phyloP scores from a whole-genome alignment of 148 eudicot genomes.

The Fagopyrum homotropicum region DNA sequence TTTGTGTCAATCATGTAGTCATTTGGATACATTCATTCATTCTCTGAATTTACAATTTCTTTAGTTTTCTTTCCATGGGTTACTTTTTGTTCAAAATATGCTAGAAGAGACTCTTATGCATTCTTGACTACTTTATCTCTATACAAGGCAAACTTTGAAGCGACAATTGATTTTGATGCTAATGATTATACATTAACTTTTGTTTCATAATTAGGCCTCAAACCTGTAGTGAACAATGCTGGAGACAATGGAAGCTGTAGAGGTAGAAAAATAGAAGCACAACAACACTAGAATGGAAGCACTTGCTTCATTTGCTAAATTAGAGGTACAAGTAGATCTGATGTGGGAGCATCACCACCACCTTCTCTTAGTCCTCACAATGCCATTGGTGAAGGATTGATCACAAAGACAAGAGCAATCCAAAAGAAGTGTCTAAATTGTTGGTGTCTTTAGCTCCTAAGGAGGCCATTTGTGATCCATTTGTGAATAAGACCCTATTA shows the following conservation, averaged over 20 bases:
- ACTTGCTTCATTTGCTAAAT: constrained; percentile 61
- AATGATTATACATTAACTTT: background rate
- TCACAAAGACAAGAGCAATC: no score
- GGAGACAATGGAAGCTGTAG: constrained; percentile 93
- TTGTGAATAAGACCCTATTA: no score
- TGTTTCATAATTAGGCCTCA: constrained; percentile 49
- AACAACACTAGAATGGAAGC: constrained; percentile 93
- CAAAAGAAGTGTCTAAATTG: no score
- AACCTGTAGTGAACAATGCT: constrained; percentile 77
- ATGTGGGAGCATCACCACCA: no score
- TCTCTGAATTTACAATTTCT: no score
- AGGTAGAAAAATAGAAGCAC: constrained; percentile 90
- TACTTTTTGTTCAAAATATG: no score
- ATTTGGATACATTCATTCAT: background rate
- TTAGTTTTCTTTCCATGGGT: no score
- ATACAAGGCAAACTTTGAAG: background rate
- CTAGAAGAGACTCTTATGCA: no score
- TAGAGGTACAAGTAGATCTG: constrained; percentile 49
- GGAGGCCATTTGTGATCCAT: no score
- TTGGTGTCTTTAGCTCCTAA: no score
- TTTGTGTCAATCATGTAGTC: background rate
- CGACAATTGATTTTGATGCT: background rate
- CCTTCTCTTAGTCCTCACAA: no score
- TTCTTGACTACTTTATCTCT: background rate
- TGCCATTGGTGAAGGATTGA: no score